phyloP scores from a whole-genome alignment of 768 basidiomycete genomes.

The Hericium rajendrae region DNA sequence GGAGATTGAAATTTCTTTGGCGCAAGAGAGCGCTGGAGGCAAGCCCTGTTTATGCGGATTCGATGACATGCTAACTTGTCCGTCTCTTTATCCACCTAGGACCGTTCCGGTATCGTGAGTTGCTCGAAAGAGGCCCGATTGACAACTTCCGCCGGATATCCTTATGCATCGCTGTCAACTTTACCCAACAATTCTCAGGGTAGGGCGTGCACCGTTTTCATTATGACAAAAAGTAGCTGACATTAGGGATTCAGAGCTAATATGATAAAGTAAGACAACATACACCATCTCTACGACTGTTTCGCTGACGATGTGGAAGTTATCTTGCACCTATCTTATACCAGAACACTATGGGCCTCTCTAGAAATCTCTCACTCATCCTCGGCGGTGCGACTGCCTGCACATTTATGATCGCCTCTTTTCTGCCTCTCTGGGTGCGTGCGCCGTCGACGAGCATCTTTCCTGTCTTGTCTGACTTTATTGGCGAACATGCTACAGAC shows the following conservation, averaged over 20 bases:
- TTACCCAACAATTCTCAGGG: constrained; percentile 32
- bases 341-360: constrained; percentile 32
- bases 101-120: constrained; percentile 20
- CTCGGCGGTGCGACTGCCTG: constrained; percentile 30
- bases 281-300: neutral
- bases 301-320: neutral
- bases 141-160: constrained; percentile 31
- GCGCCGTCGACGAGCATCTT: neutral
- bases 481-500: neutral
- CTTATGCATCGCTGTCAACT: constrained; percentile 28
- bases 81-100: neutral
- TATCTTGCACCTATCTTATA: constrained; percentile 26
- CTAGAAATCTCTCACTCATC: constrained; percentile 30
- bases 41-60: constrained; percentile 11
- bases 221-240: neutral
- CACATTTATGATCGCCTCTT: constrained; percentile 32
- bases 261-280: neutral
- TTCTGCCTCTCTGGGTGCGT: constrained; percentile 28
- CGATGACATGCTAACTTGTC: neutral
- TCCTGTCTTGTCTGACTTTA: neutral
- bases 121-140: constrained; percentile 27
- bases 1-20: constrained; percentile 30
- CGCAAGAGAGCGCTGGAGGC: constrained; percentile 30
- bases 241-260: neutral
- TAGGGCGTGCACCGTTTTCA: neutral